These are phyloP conservation scores for Hyphopichia buzzinii DNA, from an alignment of 1,139 yeast genomes.

Conservation along the genomic window DNA sequence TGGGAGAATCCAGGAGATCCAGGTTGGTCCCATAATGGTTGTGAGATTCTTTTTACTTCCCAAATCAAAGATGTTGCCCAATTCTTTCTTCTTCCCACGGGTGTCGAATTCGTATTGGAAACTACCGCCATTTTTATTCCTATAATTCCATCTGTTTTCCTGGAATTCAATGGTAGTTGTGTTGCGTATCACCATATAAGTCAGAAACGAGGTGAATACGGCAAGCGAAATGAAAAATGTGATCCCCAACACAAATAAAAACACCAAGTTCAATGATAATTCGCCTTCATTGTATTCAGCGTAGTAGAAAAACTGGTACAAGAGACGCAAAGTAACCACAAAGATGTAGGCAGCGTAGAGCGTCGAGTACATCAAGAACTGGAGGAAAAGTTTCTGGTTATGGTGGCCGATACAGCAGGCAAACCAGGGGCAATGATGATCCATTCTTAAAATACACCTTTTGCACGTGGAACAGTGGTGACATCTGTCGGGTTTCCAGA, in stretches of 20 bases:
- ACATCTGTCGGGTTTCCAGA: conserved; percentile 92
- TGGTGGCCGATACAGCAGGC: conserved; percentile 68
- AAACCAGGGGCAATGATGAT: conserved; percentile 98
- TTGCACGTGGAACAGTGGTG: conserved; percentile 85
- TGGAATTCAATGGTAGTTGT: conserved; percentile 81
- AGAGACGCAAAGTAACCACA: conserved; percentile 32
- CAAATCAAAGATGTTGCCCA: conserved; percentile 73
- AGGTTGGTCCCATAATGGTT: conserved; percentile 66
- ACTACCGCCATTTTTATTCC: conserved; percentile 21
- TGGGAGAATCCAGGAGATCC: conserved; percentile 75
- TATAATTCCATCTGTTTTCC: conserved; percentile 46
- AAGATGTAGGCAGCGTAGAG: conserved; percentile 45
- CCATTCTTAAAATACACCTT: conserved; percentile 73
- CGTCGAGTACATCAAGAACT: conserved; percentile 62
- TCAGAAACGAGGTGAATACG: conserved; percentile 57
- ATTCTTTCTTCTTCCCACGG: conserved; percentile 25
- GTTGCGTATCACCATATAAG: conserved; percentile 60
- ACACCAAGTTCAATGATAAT: conserved; percentile 59
- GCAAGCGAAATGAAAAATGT: conserved; percentile 65
- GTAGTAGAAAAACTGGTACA: conserved; percentile 51
- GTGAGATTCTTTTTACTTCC: conserved; percentile 64
- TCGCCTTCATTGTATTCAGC: conserved; percentile 36
- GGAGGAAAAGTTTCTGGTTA: conserved; percentile 78
- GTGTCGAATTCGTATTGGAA: conserved; percentile 40
- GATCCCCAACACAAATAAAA: conserved; percentile 56